Conservation (phyloP, 129 eudicot genomes). For the Scalesia atractyloides region DNA sequence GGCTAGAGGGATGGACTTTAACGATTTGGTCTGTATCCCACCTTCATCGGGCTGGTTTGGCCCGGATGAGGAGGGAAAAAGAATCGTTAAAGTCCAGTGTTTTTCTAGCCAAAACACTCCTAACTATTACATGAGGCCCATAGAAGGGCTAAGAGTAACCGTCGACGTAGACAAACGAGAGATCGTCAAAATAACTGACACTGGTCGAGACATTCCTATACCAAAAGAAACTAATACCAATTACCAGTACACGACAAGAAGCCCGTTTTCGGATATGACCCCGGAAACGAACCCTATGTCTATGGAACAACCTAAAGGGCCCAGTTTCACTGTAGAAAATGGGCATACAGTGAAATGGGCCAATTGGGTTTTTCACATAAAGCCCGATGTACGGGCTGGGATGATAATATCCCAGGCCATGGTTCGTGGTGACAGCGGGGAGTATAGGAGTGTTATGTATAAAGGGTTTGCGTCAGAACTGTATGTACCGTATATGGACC, state of each 20-base stretch:
- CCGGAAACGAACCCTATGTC: slow-evolving; percentile 51
- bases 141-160: slow-evolving; percentile 55
- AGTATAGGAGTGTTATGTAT: slow-evolving; percentile 55
- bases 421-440: slow-evolving; percentile 40
- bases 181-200: slow-evolving; percentile 46
- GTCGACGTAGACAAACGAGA: slow-evolving; percentile 50
- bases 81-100: slow-evolving; percentile 58
- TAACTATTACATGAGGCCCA: slow-evolving; percentile 79
- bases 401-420: slow-evolving; percentile 49
- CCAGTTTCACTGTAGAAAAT: slow-evolving; percentile 55
- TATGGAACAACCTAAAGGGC: slow-evolving; percentile 73
- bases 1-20: slow-evolving; percentile 54
- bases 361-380: slow-evolving; percentile 62
- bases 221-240: slow-evolving; percentile 57
- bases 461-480: slow-evolving; percentile 57
- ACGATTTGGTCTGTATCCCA: slow-evolving; percentile 45
- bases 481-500: slow-evolving; percentile 67
- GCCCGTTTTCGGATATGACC: slow-evolving; percentile 15
- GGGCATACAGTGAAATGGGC: slow-evolving; percentile 68
- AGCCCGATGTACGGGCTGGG: slow-evolving; percentile 55
- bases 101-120: slow-evolving; percentile 54
- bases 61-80: slow-evolving; percentile 51
- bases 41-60: slow-evolving; percentile 78
- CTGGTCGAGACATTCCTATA: slow-evolving; percentile 50
- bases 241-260: slow-evolving; percentile 30